These are phyloP conservation scores for Umbelopsis isabellina DNA, from an alignment of 192 early-diverging fungal genomes.

Conservation along the genomic window DNA sequence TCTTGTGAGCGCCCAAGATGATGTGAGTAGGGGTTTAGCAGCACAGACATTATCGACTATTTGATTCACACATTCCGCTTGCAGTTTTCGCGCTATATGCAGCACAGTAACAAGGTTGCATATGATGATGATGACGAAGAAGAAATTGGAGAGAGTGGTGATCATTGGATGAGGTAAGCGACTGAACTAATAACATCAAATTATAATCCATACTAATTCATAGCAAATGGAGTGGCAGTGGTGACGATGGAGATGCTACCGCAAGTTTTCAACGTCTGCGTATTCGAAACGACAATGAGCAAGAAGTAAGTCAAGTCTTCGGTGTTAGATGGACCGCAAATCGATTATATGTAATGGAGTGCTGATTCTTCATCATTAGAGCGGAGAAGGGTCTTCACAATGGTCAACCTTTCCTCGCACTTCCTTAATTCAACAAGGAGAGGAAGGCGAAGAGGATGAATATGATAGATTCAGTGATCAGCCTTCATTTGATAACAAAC, in stretches of 20 bases:
- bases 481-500: not conserved
- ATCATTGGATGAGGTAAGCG: slow-evolving; percentile 13
- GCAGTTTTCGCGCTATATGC: slow-evolving; percentile 9
- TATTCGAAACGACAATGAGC: slow-evolving; percentile 9
- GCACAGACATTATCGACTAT: not conserved
- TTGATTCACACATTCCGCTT: not conserved
- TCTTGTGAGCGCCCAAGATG: slow-evolving; percentile 22
- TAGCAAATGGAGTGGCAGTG: not conserved
- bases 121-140: slow-evolving; percentile 14
- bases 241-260: not conserved
- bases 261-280: slow-evolving; percentile 12
- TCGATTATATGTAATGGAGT: no score
- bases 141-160: slow-evolving; percentile 6
- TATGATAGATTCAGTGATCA: slow-evolving; percentile 15
- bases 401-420: slow-evolving; percentile 15
- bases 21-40: not conserved
- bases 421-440: not conserved
- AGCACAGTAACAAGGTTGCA: not conserved
- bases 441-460: not conserved
- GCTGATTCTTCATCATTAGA: not conserved
- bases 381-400: not conserved
- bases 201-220: not conserved
- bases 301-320: not conserved
- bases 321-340: no score
- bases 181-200: not conserved